phyloP scores from a whole-genome alignment of 163 green algal species.

The Prototheca wickerhamii region DNA sequence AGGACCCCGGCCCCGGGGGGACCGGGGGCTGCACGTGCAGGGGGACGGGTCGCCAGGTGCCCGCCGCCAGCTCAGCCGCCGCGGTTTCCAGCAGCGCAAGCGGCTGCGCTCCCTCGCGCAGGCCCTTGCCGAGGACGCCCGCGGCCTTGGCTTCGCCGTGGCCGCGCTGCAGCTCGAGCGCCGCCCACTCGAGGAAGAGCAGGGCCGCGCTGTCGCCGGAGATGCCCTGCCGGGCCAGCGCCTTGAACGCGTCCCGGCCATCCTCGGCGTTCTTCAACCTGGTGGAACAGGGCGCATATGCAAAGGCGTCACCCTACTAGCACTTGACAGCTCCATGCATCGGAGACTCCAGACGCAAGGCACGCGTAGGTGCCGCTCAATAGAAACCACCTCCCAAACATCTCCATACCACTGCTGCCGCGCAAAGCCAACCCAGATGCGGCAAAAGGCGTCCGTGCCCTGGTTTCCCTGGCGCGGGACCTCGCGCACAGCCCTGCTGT shows the following conservation, averaged over 20 bases:
- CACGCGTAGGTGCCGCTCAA: neutral
- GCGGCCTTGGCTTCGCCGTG: conserved; percentile 44
- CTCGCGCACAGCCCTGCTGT: conserved; percentile 56
- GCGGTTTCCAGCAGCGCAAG: conserved; percentile 20
- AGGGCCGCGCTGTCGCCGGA: conserved; percentile 33
- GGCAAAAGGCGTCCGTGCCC: conserved; percentile 49
- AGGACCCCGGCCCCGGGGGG: neutral
- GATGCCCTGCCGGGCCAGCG: conserved; percentile 67
- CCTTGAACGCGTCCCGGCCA: conserved; percentile 77
- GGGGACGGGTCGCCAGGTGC: neutral
- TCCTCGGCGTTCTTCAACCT: conserved; percentile 54
- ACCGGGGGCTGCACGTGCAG: neutral
- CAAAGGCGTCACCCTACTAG: neutral
- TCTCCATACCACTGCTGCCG: conserved; percentile 57
- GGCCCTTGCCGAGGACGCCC: conserved; percentile 52
- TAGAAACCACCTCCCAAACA: neutral
- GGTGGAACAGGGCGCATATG: neutral
- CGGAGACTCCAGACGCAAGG: neutral
- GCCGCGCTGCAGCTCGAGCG: conserved; percentile 52
- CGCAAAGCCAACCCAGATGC: conserved; percentile 71
- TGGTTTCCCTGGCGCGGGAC: conserved; percentile 49
- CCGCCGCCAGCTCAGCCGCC: neutral
- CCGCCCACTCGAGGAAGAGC: conserved; percentile 72
- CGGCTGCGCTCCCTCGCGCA: conserved; percentile 52
- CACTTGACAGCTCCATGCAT: neutral